Base-by-base conservation (phyloP, 805 yeast species). In the Wickerhamiella galacta region DNA sequence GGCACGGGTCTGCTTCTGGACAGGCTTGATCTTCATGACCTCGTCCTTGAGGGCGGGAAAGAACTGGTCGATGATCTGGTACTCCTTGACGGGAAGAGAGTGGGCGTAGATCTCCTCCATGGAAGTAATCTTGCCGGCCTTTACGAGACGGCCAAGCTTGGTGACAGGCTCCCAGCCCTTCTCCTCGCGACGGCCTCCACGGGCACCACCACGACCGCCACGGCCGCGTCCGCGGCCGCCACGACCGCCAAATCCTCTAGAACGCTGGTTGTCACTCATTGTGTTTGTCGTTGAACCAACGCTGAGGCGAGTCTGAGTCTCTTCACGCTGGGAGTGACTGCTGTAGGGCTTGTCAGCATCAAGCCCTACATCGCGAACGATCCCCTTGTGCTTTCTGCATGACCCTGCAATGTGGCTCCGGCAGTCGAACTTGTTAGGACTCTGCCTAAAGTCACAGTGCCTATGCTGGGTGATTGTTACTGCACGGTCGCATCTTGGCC, bases 91-190 rank as follows among this genome's bases (percentile, higher is more conserved):
- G 63, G 98, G 96, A 59, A 90, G 74, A 59, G 98, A 77, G 85
- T 90, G 95, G 62, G 87, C 72, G 90, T 83, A 90, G 72, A 90
- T 81, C 73, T 90, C 94, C 73, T 90, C 98, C 56, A 90, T 70
- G 58, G 93, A 67, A 62, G 85, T 66, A 68, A 90, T 73, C 78
- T 90, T 87, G 66, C 94, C 94, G 58, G 95, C 94, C 73, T 83
- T 82, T 53, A 90, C 98, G 60, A 90, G 77, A 78, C 98, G 87
- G 70, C 98, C 98, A 63, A 90, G 80, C 77, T 90, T 90, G 90
- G 98, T 90, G 63, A 90, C 96, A 70, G 98, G 98, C 57, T 75
- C 75, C 98, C 98, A 90, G 57, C 92, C 94, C 73, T 87, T 85
- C 75, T 90, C 96, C 70, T 87, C 95, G 51, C 70, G 72, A 64